These are phyloP conservation scores for Hibiscus mutabilis DNA, from an alignment of 345 rosid species.

Conservation along the genomic window DNA sequence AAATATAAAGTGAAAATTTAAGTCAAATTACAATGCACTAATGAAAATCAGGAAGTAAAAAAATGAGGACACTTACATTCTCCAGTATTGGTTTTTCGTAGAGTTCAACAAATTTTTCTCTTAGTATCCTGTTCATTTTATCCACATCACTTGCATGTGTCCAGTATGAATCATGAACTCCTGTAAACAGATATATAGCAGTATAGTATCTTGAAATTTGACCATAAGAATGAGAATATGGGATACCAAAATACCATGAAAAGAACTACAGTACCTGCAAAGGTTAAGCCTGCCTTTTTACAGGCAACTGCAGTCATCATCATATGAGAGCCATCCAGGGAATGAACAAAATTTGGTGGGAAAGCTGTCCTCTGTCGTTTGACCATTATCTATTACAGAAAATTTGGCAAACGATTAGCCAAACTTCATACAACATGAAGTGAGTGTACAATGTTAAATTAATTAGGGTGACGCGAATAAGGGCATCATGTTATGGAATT, in stretches of 20 bases:
- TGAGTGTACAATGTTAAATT: not conserved
- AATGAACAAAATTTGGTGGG: constrained; percentile 97
- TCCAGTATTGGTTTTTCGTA: constrained; percentile 81
- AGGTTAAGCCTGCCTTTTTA: constrained; percentile 66
- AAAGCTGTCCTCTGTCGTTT: constrained; percentile 91
- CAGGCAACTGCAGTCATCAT: constrained; percentile 99
- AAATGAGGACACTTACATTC: constrained; percentile 47
- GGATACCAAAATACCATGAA: constrained; percentile 5
- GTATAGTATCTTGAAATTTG: constrained; percentile 12
- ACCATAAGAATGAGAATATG: not conserved
- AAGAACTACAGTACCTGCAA: constrained; percentile 55
- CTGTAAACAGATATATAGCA: constrained; percentile 34
- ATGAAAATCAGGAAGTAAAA: not conserved
- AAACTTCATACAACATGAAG: not conserved
- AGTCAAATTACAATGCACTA: not conserved
- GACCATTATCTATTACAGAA: constrained; percentile 49
- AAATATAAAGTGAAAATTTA: not conserved
- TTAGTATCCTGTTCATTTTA: constrained; percentile 63
- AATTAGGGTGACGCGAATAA: not conserved
- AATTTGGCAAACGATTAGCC: not conserved
- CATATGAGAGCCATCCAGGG: constrained; percentile 98
- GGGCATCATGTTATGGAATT: not conserved
- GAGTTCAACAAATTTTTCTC: constrained; percentile 91
- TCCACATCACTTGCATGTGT: constrained; percentile 99
- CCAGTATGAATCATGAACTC: constrained; percentile 99